phyloP scores from a whole-genome alignment of 306 rosid species.

The Aeschynomene evenia region DNA sequence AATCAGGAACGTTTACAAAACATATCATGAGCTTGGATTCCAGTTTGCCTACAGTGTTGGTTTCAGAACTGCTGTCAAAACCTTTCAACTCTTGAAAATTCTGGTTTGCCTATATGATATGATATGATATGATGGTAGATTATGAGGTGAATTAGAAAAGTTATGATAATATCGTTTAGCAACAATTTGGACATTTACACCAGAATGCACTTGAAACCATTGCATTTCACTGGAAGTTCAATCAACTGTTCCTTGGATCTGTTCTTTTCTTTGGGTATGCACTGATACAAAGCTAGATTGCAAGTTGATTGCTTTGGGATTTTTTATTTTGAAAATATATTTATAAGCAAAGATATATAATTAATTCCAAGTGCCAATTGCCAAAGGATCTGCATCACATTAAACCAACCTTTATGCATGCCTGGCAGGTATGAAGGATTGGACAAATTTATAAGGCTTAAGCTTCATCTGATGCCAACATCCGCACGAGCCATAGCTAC shows the following conservation, averaged over 20 bases:
- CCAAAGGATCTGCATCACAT: slow-evolving; percentile 10
- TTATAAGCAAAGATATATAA: background rate
- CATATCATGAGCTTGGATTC: background rate
- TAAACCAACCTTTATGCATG: slow-evolving; percentile 3
- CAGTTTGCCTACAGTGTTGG: background rate
- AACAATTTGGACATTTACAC: background rate
- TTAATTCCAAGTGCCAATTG: background rate
- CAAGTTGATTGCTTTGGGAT: slow-evolving; percentile 20
- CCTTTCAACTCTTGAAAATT: background rate
- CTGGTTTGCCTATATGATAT: background rate
- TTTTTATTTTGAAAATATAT: too few relatives aligned
- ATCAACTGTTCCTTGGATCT: too few relatives aligned
- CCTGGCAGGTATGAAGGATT: slow-evolving; percentile 75
- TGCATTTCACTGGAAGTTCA: background rate
- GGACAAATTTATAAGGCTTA: slow-evolving; percentile 62
- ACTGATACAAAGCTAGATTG: background rate
- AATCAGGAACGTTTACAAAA: background rate
- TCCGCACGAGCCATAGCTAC: slow-evolving; percentile 58
- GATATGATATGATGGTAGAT: slow-evolving; percentile 2
- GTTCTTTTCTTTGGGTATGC: background rate
- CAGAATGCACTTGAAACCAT: background rate
- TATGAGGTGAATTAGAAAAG: background rate
- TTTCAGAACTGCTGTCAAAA: background rate
- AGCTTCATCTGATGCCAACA: slow-evolving; percentile 57
- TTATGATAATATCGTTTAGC: background rate